A percentile compares a stretch with the other conserved stretches of the same genome.
Conservation (phyloP, 176 grass and related monocot species). For the Raddia guianensis region DNA sequence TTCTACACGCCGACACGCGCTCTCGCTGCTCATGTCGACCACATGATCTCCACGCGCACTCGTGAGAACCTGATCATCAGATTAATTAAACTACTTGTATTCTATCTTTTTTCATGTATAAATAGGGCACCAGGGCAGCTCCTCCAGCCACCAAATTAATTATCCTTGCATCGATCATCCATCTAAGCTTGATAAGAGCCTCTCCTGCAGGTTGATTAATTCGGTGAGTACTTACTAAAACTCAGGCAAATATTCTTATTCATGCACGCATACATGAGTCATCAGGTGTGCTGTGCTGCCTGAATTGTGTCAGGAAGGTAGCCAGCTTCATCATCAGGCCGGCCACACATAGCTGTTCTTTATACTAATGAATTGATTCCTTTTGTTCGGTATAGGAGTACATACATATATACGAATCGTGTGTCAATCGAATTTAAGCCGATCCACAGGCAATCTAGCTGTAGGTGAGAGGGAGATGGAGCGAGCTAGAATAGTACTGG, state of each 20-base stretch:
- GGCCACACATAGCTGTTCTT: too few species aligned
- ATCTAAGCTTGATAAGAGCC: neutral
- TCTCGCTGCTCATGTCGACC: conserved; percentile 9
- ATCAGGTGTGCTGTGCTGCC: neutral
- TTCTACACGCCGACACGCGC: conserved; percentile 6
- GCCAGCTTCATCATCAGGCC: neutral
- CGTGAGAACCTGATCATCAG: neutral
- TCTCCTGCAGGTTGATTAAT: too few species aligned
- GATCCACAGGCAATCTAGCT: neutral
- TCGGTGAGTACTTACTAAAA: neutral
- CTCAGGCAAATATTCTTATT: neutral
- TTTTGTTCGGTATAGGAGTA: too few species aligned
- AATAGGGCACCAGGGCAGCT: conserved; percentile 17
- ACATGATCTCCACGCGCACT: conserved; percentile 5
- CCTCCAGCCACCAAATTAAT: neutral
- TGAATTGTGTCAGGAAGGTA: neutral
- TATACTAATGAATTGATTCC: too few species aligned
- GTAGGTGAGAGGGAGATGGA: conserved; percentile 25
- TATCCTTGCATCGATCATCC: neutral
- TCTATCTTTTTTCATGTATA: neutral
- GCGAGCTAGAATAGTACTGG: neutral
- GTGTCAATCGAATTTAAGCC: too few species aligned
- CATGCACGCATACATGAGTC: neutral
- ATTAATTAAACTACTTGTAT: neutral
- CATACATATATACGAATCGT: too few species aligned